Evolutionary conservation across 2,329 filamentous ascomycete species (phyloP).

Genomic region (Sarocladiaceae sp.): DNA sequence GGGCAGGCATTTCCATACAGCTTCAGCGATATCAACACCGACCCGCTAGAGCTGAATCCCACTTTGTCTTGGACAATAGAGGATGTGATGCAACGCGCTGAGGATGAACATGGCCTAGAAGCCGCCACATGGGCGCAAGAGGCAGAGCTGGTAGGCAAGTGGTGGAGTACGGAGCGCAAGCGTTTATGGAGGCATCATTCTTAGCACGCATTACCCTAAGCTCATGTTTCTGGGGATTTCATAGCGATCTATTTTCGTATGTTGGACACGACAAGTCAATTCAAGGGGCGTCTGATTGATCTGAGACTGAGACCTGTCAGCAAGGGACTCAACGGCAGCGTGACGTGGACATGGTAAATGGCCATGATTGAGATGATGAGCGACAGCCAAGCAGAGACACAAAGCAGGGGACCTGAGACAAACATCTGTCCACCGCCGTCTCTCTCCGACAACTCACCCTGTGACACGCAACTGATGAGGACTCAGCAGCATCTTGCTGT

Average conservation of each 20-base stretch:
- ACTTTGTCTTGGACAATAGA: constrained; percentile 13
- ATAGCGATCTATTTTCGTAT: background rate
- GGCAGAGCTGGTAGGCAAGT: constrained; percentile 17
- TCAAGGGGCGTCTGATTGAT: background rate
- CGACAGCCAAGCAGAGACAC: background rate
- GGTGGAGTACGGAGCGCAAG: constrained; percentile 16
- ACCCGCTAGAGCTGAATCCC: constrained; percentile 13
- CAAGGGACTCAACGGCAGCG: background rate
- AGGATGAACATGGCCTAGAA: constrained; percentile 10
- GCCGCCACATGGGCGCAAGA: constrained; percentile 17
- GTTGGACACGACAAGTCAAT: background rate
- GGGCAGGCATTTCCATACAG: constrained; percentile 15
- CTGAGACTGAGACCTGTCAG: background rate
- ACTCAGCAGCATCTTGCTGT: too few species aligned
- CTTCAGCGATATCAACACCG: constrained; percentile 15
- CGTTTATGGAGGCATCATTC: constrained; percentile 10
- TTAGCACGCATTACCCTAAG: background rate
- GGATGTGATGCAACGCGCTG: constrained; percentile 12
- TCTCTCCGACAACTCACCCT: background rate
- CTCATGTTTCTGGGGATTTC: background rate
- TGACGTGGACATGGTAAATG: background rate
- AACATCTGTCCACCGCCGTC: background rate
- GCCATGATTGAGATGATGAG: background rate
- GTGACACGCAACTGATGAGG: too few species aligned
- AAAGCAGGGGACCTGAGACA: constrained; percentile 4